Percentiles rank a stretch among this genome's conserved stretches.
These are phyloP conservation scores for Cercis canadensis DNA, from an alignment of 306 rosid species.

Conservation along the genomic window DNA sequence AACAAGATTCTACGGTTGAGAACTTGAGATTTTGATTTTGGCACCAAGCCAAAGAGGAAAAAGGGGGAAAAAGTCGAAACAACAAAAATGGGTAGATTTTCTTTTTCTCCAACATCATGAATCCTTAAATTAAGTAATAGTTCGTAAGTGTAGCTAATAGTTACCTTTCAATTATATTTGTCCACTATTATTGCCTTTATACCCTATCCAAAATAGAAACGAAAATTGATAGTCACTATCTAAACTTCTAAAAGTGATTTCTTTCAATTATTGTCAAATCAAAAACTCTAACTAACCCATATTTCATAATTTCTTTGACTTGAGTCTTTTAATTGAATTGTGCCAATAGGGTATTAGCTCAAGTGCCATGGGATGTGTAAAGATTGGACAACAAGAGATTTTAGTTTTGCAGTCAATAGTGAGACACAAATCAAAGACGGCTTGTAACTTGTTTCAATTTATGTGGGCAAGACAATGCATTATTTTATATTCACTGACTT, in stretches of 20 bases:
- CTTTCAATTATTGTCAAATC: constrained; percentile 19
- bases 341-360: not conserved
- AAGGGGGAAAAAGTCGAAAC: constrained; percentile 16
- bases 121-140: constrained; percentile 32
- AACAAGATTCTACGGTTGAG: constrained; percentile 50
- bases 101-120: constrained; percentile 23
- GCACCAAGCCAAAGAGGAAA: too few relatives aligned
- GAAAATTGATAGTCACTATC: too few relatives aligned
- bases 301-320: not conserved
- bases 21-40: constrained; percentile 26
- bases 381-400: constrained; percentile 29
- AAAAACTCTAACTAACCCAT: constrained; percentile 3
- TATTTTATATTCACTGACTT: constrained; percentile 38
- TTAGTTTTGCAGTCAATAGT: constrained; percentile 22
- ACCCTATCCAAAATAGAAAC: too few relatives aligned
- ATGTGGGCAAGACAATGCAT: constrained; percentile 33
- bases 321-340: too few relatives aligned
- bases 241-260: too few relatives aligned
- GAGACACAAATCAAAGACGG: constrained; percentile 26
- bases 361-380: constrained; percentile 24
- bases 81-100: constrained; percentile 26
- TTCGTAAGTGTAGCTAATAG: too few relatives aligned
- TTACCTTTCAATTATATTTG: too few relatives aligned
- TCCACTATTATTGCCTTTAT: too few relatives aligned
- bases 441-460: constrained; percentile 37